Evolutionary conservation across 257 asterid genomes (phyloP), one percentile per base, ranked within the genome.

Genomic region (Solanum pimpinellifolium): DNA sequence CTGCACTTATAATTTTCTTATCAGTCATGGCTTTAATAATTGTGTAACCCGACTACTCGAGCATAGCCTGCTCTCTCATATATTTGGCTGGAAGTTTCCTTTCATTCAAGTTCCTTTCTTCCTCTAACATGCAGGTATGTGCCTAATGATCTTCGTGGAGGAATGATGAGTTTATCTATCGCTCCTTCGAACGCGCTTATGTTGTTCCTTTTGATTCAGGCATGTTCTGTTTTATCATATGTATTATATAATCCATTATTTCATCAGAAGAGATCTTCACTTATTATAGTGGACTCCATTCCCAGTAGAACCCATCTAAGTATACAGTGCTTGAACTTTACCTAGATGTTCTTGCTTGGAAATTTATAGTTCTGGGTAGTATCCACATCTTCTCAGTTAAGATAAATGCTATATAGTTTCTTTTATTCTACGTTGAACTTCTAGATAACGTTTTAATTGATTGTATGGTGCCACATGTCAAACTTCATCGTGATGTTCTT

Each of bases 71-170:
- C 72, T 73, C 23, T 37, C 66, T 86, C 84, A 60, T 82, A 21
- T 47, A 44, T 65, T 27, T 76, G 31, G 13, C 78, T 49, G 23
- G 15, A 47, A 20, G 20, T 31, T 68, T 41, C 85, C 83, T 33
- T 74, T 75, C 56, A 82, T 87, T 78, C 84, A 25, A 80, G 68
- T 66, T 84, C 62, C 77, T 59, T 29, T 86, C 85, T 86, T 88
- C 56, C 41, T 86, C 56, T 46, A 15, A 76, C 14, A 21, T 86
- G 86, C 89, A 97, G 99, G 96, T 95, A 93, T 88, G 98, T 97
- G 90, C 99, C 98, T 41, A 94, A 95, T 90, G 99, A 94, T 90
- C 88, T 96, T 81, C 98, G 99, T 52, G 99, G 99, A 78, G 99
- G 98, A 88, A 94, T 96, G 93, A 93, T 94, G 91, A 92, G 98